Percentiles rank a stretch among this genome's conserved stretches.
Conservation (phyloP, 257 asterid species). For the Salvia miltiorrhiza region DNA sequence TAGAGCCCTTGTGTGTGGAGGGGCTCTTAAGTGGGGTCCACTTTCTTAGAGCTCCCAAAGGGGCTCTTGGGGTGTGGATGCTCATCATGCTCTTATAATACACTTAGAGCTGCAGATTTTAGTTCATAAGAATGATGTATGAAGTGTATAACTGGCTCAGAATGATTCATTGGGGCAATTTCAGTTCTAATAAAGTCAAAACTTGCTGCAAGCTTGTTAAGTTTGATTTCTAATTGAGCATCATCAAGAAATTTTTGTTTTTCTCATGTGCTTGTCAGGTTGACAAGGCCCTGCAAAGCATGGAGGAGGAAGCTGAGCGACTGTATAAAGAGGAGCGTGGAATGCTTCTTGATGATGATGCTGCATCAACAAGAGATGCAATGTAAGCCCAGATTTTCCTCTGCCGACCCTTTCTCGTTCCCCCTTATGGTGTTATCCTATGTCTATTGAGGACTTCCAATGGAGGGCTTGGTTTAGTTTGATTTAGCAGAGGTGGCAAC, state of each 20-base stretch:
- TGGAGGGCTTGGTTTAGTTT: background rate
- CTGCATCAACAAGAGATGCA: constrained; percentile 92
- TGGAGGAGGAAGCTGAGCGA: constrained; percentile 88
- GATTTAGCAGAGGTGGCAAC: background rate
- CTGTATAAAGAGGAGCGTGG: constrained; percentile 84
- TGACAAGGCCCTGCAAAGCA: constrained; percentile 87
- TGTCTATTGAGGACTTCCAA: background rate
- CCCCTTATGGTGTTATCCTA: background rate
- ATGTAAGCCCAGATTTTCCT: constrained; percentile 47
- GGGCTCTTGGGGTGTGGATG: no score
- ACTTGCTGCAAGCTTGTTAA: background rate
- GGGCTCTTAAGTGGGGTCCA: no score
- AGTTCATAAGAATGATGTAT: background rate
- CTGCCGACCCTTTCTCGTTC: background rate
- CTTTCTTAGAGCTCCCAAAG: no score
- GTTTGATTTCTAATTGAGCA: background rate
- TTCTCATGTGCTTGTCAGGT: constrained; percentile 42
- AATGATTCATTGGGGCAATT: constrained; percentile 4
- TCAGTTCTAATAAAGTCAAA: background rate
- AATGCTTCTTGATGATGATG: constrained; percentile 85
- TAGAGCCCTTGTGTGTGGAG: no score
- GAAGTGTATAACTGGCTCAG: background rate
- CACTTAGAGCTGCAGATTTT: background rate
- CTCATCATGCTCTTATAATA: no score
- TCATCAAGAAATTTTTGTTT: background rate